Evolutionary conservation across 768 basidiomycete genomes (phyloP).

Genomic region (Serpula lacrymans): DNA sequence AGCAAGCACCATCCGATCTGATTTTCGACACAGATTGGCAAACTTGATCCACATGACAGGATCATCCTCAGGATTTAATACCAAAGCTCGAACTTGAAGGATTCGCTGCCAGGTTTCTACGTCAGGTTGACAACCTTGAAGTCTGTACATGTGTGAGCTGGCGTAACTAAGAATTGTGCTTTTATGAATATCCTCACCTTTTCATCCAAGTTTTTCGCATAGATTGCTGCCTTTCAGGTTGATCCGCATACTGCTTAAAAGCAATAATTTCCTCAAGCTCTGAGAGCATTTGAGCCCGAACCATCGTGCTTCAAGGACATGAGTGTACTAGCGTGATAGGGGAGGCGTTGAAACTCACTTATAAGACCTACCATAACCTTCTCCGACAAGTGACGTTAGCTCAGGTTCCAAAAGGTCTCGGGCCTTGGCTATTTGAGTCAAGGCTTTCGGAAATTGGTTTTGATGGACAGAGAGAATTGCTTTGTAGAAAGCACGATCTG

Average conservation of each 20-base stretch:
- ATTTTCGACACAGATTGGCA: conserved; percentile 94
- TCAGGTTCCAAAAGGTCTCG: conserved; percentile 91
- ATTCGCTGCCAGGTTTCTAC: conserved; percentile 99
- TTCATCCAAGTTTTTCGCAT: conserved; percentile 98
- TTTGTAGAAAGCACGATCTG: conserved; percentile 93
- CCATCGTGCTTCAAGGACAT: conserved; percentile 66
- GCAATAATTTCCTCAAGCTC: conserved; percentile 97
- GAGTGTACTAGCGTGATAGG: conserved; percentile 1
- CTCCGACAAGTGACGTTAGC: conserved; percentile 86
- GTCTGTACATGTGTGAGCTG: conserved; percentile 37
- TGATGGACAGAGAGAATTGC: conserved; percentile 96
- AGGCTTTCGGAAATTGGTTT: conserved; percentile 90
- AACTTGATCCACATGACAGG: conserved; percentile 99
- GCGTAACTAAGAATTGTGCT: not conserved
- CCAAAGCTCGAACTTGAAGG: conserved; percentile 91
- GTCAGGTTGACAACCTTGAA: conserved; percentile 95
- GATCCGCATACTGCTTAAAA: conserved; percentile 93
- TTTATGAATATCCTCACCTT: conserved; percentile 48
- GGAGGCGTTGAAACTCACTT: conserved; percentile 54
- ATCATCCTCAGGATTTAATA: conserved; percentile 90
- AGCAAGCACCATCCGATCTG: conserved; percentile 89
- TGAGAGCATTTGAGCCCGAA: conserved; percentile 97
- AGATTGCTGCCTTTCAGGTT: conserved; percentile 85
- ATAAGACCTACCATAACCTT: conserved; percentile 96
- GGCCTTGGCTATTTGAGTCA: conserved; percentile 87